Conservation (phyloP, 164 flowering plant species). For the Piper betle region DNA sequence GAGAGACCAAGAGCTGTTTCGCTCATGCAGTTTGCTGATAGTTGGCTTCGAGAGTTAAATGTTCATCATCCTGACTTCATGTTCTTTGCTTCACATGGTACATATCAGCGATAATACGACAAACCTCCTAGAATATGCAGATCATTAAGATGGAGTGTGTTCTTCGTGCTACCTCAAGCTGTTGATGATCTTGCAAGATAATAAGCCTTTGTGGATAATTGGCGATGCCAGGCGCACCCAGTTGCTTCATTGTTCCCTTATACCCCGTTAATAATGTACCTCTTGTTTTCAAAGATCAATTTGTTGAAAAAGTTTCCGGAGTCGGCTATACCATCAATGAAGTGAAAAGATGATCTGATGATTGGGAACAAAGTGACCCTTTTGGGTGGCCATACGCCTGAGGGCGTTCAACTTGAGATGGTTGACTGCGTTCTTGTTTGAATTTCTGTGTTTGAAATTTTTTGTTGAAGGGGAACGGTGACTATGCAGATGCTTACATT, state of each 20-base stretch:
- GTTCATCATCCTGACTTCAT: constrained; percentile 50
- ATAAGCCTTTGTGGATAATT: not conserved
- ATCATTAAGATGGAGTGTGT: not conserved
- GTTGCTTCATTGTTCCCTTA: constrained; percentile 4
- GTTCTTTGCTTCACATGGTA: constrained; percentile 38
- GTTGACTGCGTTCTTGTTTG: not conserved
- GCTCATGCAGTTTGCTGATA: constrained; percentile 41
- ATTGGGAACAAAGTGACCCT: not conserved
- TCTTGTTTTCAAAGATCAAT: not conserved
- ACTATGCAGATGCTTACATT: not conserved
- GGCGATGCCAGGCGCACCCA: not conserved
- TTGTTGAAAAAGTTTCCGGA: not conserved
- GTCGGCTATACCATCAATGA: not conserved
- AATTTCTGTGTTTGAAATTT: not conserved
- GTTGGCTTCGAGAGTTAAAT: constrained; percentile 37
- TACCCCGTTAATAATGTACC: not conserved
- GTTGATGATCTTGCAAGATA: not conserved
- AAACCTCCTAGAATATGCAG: not conserved
- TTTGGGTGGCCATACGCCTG: not conserved
- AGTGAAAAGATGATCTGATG: not conserved
- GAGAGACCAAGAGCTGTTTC: constrained; percentile 34
- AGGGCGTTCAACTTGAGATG: not conserved
- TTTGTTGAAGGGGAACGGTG: not conserved
- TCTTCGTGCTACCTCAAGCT: not conserved
- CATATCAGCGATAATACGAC: constrained; percentile 19